phyloP scores from a whole-genome alignment of 202 grass and related monocot genomes.

The Dendrocalamus latiflorus region DNA sequence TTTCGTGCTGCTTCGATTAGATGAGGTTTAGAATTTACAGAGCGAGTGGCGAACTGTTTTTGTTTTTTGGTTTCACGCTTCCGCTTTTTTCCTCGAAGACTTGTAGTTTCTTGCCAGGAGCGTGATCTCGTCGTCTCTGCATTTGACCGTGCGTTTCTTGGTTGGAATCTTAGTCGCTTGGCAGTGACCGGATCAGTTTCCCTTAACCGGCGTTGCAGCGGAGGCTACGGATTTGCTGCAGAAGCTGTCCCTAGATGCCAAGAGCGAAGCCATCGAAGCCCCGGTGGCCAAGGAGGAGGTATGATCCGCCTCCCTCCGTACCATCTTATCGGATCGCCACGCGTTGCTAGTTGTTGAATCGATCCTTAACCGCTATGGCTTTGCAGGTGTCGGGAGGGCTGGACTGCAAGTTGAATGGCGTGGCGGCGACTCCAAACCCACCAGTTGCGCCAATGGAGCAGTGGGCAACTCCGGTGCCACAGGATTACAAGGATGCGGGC shows the following conservation, averaged over 20 bases:
- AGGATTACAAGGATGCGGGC: conserved; percentile 31
- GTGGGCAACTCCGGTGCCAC: conserved; percentile 19
- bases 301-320: neutral
- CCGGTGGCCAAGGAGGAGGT: conserved; percentile 26
- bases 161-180: neutral
- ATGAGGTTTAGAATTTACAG: neutral
- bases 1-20: neutral
- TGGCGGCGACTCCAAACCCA: neutral
- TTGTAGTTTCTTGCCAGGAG: neutral
- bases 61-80: neutral
- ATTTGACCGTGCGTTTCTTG: neutral
- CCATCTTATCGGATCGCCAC: neutral
- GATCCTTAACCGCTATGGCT: neutral
- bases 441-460: neutral
- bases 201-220: conserved; percentile 26
- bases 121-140: neutral
- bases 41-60: neutral
- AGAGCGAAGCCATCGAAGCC: conserved; percentile 22
- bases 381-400: neutral
- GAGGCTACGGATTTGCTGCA: conserved; percentile 57
- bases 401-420: neutral
- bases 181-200: neutral
- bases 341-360: neutral
- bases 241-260: conserved; percentile 42
- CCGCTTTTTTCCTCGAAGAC: neutral